Base-by-base conservation (phyloP, 2,329 filamentous ascomycete species). In the Lojkania enalia region DNA sequence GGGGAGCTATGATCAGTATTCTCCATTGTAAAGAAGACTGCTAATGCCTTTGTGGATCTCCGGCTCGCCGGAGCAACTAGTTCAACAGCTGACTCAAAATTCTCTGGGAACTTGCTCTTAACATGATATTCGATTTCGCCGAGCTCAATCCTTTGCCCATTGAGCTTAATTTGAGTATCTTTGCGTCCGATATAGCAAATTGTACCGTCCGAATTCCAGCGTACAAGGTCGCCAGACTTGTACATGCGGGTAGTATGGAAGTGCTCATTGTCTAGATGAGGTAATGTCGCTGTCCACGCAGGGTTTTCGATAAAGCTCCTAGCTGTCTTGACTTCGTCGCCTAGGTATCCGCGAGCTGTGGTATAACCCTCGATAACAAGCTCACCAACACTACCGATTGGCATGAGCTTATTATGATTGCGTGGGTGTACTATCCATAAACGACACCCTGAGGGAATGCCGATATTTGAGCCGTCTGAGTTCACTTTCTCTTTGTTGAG, bases 381-480 rank as follows among this genome's bases (percentile, higher is more conserved):
- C 29, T 69, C 65, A 11, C 65, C 65, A 12, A 64, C 52, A 32
- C 47, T 57, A 2, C 65, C 65, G 14, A 66, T 39, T 6, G 64
- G 60, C 55, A 65, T 61, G 13, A 67, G 55, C 29, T 59, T 61
- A 25, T 73, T 55, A 15, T 66, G 62, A 19, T 73, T 61, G 5
- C 58, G 49, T 3, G 71, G 67, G 36, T 77, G 67, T 4, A 73
- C 64, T 18, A 77, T 52, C 70, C 73, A 76, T 1, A 59, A 36
- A 13, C 63, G 56, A 37, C 55, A 59, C 25, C 61, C 68, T 6
- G 63, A 57, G 19, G 60, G 58, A 31, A 52, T 49, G 5, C 67
- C 68, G 30, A 71, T 69, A 14, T 55, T 65, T 5, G 50, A 48
- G 18, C 51, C 51, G 48, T 62, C 60, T 1, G 57, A 56, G 32